Base-by-base conservation (phyloP, 1,139 yeast species). In the Trichomonascaceae sp. region DNA sequence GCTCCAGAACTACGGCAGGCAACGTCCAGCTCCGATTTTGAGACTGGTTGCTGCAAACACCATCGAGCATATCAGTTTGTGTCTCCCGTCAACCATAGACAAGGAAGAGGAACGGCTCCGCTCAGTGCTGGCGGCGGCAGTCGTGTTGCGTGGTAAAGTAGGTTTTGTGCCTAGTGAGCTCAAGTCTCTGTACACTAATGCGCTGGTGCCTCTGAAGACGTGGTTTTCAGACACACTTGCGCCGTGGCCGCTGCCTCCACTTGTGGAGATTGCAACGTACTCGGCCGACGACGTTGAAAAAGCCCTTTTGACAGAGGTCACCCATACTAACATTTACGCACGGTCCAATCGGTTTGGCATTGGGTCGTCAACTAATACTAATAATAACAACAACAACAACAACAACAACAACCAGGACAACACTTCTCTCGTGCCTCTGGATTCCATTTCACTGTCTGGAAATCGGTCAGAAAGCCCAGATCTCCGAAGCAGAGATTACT, bases 121-220 rank as follows among this genome's bases (percentile, higher is more conserved):
- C 43, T 72, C 71, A 30, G 71, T 80, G 14, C 74, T 87, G 2
- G 82, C 94, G 1, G 84, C 93, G 1, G 69, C 80, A 13, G 95
- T 85, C 3, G 84, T 87, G 30, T 57, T 84, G 35, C 62, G 95
- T 46, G 93, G 79, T 45, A 69, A 75, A 40, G 84, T 80, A n/a
- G 97, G 97, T 4, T 68, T 71, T 29, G 55, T 87, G 30, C 93
- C 95, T 2, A 78, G 84, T 0, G 93, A 78, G 46, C 59, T 84
- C 33, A 67, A 79, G 49, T 87, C 92, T 6, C 72, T 81, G 13
- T 82, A 78, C 52, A 65, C 74, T 30, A 79, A 76, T 43, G 71
- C 76, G 37, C 61, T 85, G 42, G 64, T 65, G 6, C 80, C 75
- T 44, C 62, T 87, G 33, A 57, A 65, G 1, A 67, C 65, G 20